Evolutionary conservation across 306 rosid genomes (phyloP).

Genomic region (Dryas alaskensis): DNA sequence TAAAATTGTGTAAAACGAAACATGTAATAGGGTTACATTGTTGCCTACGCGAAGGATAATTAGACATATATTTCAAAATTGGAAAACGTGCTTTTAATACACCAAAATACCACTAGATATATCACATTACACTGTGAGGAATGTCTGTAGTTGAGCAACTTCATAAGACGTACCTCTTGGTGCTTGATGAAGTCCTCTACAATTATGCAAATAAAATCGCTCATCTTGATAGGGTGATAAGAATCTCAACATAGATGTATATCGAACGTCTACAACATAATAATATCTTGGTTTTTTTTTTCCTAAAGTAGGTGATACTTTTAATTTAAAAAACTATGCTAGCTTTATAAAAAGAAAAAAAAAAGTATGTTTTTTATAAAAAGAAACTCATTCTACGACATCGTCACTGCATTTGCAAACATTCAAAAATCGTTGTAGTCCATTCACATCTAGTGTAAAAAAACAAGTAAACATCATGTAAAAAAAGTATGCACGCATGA

Average conservation of each 20-base stretch:
- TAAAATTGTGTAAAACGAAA: too few species aligned
- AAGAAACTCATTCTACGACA: too few species aligned
- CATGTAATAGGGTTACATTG: too few species aligned
- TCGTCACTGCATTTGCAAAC: too few species aligned
- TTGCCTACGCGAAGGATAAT: too few species aligned
- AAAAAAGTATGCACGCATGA: background rate
- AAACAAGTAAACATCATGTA: background rate
- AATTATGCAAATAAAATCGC: background rate
- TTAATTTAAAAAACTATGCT: too few species aligned
- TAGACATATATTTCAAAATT: too few species aligned
- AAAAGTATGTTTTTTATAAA: too few species aligned
- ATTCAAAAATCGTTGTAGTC: too few species aligned
- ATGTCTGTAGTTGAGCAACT: background rate
- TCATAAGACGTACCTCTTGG: background rate
- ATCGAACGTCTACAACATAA: background rate
- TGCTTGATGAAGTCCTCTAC: background rate
- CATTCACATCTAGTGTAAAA: too few species aligned
- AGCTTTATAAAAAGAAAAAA: too few species aligned
- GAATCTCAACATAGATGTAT: background rate
- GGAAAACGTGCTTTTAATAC: background rate
- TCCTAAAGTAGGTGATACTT: too few species aligned
- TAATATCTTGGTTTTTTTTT: background rate
- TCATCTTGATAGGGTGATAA: background rate
- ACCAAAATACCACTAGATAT: background rate
- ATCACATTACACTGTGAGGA: background rate